Conservation (phyloP, 257 asterid species). For the Przewalskia tangutica region DNA sequence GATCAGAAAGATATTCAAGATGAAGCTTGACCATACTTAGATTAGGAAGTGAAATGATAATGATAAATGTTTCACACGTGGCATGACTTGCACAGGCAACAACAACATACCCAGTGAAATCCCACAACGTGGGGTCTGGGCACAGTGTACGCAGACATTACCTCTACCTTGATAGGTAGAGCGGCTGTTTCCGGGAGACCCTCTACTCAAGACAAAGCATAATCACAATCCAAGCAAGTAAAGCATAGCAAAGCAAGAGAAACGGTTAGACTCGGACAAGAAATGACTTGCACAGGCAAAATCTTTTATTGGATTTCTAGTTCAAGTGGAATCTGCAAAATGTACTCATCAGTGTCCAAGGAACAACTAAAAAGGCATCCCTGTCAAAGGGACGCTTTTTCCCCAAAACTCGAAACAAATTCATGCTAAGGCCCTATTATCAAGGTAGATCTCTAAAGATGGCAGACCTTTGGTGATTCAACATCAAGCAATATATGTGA, state of each 20-base stretch:
- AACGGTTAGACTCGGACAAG: too few species aligned
- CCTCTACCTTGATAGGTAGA: too few species aligned
- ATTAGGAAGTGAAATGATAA: background rate
- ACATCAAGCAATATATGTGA: background rate
- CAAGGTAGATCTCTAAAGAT: background rate
- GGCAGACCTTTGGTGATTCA: background rate
- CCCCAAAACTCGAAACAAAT: background rate
- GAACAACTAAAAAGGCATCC: background rate
- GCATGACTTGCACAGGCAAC: background rate
- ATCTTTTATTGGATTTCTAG: background rate
- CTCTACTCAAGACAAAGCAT: too few species aligned
- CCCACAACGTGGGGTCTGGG: too few species aligned
- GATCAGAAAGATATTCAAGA: background rate
- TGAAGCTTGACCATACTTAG: background rate
- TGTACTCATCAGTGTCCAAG: background rate
- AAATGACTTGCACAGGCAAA: background rate
- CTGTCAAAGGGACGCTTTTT: background rate
- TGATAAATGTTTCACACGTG: background rate
- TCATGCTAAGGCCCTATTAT: background rate
- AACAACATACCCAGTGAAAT: too few species aligned
- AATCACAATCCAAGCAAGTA: too few species aligned
- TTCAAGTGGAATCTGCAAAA: background rate
- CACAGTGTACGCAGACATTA: too few species aligned
- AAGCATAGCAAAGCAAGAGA: too few species aligned
- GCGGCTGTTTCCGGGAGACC: too few species aligned